These are phyloP conservation scores for Blastocystis sp. DNA, from an alignment of 352 stramenopile species.

Conservation along the genomic window DNA sequence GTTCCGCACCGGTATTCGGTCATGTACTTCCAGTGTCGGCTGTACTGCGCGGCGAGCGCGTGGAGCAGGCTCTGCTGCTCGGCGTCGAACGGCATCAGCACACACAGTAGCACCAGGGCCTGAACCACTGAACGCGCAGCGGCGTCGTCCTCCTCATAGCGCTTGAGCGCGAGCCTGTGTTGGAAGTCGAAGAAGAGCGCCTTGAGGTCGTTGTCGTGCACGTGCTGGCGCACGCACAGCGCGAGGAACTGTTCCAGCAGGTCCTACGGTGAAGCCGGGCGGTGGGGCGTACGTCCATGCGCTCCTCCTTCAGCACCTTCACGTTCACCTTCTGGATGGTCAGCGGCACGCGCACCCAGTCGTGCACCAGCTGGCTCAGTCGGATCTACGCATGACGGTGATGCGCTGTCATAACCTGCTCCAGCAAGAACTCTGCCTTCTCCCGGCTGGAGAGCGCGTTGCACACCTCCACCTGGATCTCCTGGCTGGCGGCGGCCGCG, in stretches of 20 bases:
- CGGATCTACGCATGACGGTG: constrained; percentile 14
- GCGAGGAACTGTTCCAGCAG: constrained; percentile 45
- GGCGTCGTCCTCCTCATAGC: constrained; percentile 46
- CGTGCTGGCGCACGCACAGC: constrained; percentile 43
- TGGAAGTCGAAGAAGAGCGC: constrained; percentile 47
- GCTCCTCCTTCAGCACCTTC: constrained; percentile 52
- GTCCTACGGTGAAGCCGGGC: not conserved
- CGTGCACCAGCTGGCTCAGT: constrained; percentile 37
- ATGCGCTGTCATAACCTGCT: constrained; percentile 9
- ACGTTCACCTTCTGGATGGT: constrained; percentile 65
- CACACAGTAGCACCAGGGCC: not conserved
- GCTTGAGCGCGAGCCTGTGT: not conserved
- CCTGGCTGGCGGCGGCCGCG: constrained; percentile 35
- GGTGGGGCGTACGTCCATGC: constrained; percentile 30
- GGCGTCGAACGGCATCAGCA: constrained; percentile 21
- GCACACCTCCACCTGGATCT: constrained; percentile 65
- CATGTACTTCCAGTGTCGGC: constrained; percentile 49
- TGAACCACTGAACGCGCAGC: not conserved
- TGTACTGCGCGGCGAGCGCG: not conserved
- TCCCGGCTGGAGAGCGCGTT: constrained; percentile 43
- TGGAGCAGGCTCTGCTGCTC: constrained; percentile 10
- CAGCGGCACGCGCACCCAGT: constrained; percentile 60
- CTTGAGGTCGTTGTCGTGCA: constrained; percentile 53
- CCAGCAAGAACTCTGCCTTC: constrained; percentile 63
- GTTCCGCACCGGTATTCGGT: constrained; percentile 29